Conservation (phyloP, 2,329 filamentous ascomycete species). For the Penicillium sp. region DNA sequence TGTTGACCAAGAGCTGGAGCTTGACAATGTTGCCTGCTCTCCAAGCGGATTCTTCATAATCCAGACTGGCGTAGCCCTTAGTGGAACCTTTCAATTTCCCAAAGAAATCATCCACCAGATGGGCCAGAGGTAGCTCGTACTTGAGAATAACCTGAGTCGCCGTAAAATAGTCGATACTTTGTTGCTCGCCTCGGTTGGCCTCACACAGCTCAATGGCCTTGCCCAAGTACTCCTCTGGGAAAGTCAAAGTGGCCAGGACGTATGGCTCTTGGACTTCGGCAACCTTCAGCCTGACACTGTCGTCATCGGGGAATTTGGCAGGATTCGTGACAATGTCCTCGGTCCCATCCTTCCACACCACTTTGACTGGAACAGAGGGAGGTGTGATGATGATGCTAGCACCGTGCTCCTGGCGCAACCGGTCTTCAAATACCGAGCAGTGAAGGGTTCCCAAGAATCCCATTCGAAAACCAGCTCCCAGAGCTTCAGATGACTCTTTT, state of each 20-base stretch:
- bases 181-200: constrained; percentile 77
- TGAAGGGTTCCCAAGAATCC: constrained; percentile 95
- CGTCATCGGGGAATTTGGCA: constrained; percentile 75
- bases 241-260: constrained; percentile 76
- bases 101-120: constrained; percentile 94
- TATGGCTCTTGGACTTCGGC: constrained; percentile 65
- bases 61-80: constrained; percentile 90
- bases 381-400: constrained; percentile 95
- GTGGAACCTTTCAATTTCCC: constrained; percentile 90
- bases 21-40: constrained; percentile 74
- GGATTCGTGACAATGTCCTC: constrained; percentile 80
- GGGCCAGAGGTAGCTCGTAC: constrained; percentile 80
- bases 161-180: constrained; percentile 85
- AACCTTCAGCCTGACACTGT: constrained; percentile 51
- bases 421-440: constrained; percentile 98
- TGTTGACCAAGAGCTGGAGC: constrained; percentile 89
- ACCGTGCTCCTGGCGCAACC: constrained; percentile 87
- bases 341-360: constrained; percentile 69
- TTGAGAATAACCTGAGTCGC: constrained; percentile 88
- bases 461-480: constrained; percentile 88
- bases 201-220: constrained; percentile 95
- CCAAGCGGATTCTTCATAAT: constrained; percentile 95
- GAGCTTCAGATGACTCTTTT: constrained; percentile 88
- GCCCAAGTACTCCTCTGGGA: constrained; percentile 90
- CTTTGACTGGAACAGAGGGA: constrained; percentile 85